phyloP scores from a whole-genome alignment of 495 filamentous ascomycete genomes.

The Trichoderma gamsii region DNA sequence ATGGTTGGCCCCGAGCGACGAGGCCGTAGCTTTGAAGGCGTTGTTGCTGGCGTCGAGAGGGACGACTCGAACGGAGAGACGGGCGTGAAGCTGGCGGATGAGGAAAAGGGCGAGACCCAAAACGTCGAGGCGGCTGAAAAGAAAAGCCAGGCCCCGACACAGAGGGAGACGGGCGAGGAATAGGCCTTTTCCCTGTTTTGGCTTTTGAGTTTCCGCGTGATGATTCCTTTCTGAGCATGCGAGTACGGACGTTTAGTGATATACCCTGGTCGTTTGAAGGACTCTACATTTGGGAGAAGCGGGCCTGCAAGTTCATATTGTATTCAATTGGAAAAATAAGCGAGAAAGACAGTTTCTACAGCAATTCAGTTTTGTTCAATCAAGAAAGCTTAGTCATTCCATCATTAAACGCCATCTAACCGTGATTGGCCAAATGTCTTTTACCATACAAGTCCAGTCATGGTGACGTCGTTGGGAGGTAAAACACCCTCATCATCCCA shows the following conservation, averaged over 20 bases:
- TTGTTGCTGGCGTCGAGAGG: slow-evolving; percentile 16
- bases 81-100: background rate
- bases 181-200: background rate
- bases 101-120: background rate
- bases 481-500: background rate
- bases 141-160: background rate
- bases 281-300: too few species aligned
- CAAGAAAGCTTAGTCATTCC: background rate
- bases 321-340: background rate
- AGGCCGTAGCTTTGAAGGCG: slow-evolving; percentile 60
- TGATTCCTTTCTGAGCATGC: too few species aligned
- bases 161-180: background rate
- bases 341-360: background rate
- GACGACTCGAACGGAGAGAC: background rate
- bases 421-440: background rate
- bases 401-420: background rate
- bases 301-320: background rate
- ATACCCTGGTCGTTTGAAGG: background rate
- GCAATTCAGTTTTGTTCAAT: background rate
- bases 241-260: background rate
- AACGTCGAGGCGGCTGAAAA: background rate
- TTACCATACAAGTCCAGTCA: background rate
- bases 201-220: background rate
- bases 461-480: background rate
- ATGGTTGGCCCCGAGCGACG: slow-evolving; percentile 60